Base-by-base conservation (phyloP, 2,329 filamentous ascomycete species). In the Podosphaera leucotricha region DNA sequence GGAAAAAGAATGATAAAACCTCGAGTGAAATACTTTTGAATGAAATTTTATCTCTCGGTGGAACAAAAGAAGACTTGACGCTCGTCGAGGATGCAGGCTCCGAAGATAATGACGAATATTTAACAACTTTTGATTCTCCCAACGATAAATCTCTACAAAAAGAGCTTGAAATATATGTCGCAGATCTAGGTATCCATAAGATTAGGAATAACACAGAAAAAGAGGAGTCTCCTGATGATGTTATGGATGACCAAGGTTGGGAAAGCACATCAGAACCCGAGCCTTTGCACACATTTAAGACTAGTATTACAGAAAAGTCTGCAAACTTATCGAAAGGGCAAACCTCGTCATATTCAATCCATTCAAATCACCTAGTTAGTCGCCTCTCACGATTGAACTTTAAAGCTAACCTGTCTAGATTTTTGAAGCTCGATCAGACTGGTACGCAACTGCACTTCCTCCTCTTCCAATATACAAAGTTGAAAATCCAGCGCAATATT, bases 11-110 rank as follows among this genome's bases (percentile, higher is more conserved):
- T 18, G 47, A 54, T 20, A 55, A 54, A 38, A 11, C 6, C 15
- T 20, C 24, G 10, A 36, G 35, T 2, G 60, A 62, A 26, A 55
- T 59, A 11, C 61, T 80, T 3, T 60, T 80, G 6, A 67, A 72
- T 45, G 76, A 80, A 53, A 80, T 80, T 48, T 64, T 67, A 49
- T 72, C 71, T 13, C 62, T 80, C 1, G 76, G 75, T 2, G 76
- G 76, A 13, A 72, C 77, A 44, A 71, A 79, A 57, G 65, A 72
- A 37, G 76, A 80, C 49, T 57, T 77, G 38, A 68, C 72, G 30
- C 65, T 80, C 28, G 67, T 80, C 44, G 68, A 66, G 37, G 71
- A 68, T 46, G 60, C 67, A 6, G 61, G 65, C 48, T 71, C 68
- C 1, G 67, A 70, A 37, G 63, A 62, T 21, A 54, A 55, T 11